Conservation (phyloP, 345 rosid genomes). For the Reutealis trisperma region DNA sequence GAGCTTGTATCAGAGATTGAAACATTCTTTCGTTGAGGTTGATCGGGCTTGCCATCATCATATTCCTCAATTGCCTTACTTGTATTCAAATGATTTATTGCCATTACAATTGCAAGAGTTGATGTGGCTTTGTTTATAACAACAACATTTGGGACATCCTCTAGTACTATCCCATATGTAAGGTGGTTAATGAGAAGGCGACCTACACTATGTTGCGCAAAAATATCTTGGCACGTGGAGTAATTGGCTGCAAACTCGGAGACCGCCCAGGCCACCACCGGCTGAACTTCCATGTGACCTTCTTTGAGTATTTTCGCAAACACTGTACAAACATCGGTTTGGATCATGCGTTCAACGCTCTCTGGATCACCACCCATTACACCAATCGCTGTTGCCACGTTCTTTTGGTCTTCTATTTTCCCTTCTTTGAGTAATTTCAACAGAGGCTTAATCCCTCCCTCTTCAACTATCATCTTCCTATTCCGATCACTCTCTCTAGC, state of each 20-base stretch:
- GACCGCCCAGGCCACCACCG: constrained; percentile 82
- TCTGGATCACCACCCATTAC: constrained; percentile 65
- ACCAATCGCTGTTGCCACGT: constrained; percentile 76
- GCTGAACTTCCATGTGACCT: constrained; percentile 86
- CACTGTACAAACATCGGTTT: constrained; percentile 61
- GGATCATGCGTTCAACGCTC: constrained; percentile 68
- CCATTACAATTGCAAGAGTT: constrained; percentile 73
- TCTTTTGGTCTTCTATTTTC: constrained; percentile 67
- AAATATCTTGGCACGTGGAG: constrained; percentile 72
- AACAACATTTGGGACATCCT: constrained; percentile 66
- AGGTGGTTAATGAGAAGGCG: constrained; percentile 74
- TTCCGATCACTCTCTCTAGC: constrained; percentile 72
- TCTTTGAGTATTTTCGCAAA: constrained; percentile 81
- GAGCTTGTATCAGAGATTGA: constrained; percentile 44
- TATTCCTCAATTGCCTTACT: neutral
- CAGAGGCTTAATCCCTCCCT: constrained; percentile 78
- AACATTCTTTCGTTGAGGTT: constrained; percentile 44
- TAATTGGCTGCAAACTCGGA: constrained; percentile 59
- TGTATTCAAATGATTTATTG: constrained; percentile 32
- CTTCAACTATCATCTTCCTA: constrained; percentile 76
- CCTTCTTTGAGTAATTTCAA: constrained; percentile 79
- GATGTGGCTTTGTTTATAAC: constrained; percentile 60
- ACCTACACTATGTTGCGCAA: constrained; percentile 63
- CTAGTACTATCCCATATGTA: constrained; percentile 77
- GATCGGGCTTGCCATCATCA: constrained; percentile 36